Evolutionary conservation across 148 eudicot species (phyloP).

Genomic region (Heliamphora exappendiculata): DNA sequence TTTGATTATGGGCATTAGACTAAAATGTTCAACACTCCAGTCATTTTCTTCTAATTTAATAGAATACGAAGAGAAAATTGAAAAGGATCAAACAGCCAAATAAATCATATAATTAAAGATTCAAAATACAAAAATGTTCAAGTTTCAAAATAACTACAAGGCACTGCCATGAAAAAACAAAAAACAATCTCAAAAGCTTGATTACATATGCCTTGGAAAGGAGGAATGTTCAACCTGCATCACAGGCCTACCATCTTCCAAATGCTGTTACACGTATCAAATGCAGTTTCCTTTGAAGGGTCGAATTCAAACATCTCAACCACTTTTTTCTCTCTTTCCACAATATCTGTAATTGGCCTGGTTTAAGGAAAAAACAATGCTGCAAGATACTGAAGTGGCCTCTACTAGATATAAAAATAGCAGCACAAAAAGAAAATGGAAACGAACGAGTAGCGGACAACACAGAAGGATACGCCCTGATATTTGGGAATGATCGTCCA

Average conservation of each 20-base stretch:
- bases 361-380: constrained; percentile 28
- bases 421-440: neutral
- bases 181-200: neutral
- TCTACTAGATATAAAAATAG: neutral
- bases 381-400: neutral
- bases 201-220: neutral
- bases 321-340: constrained; percentile 44
- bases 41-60: too few species aligned
- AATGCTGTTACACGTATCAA: constrained; percentile 47
- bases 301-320: constrained; percentile 54
- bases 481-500: constrained; percentile 40
- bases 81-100: too few species aligned
- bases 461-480: constrained; percentile 73
- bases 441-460: neutral
- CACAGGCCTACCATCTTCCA: constrained; percentile 60
- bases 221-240: neutral
- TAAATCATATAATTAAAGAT: too few species aligned
- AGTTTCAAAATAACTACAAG: neutral
- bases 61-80: too few species aligned
- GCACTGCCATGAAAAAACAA: neutral
- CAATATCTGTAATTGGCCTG: constrained; percentile 38
- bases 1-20: too few species aligned
- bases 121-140: too few species aligned
- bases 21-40: too few species aligned
- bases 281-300: constrained; percentile 30